These are phyloP conservation scores for Tephrocybe sp. DNA, from an alignment of 768 basidiomycete species.

Conservation along the genomic window DNA sequence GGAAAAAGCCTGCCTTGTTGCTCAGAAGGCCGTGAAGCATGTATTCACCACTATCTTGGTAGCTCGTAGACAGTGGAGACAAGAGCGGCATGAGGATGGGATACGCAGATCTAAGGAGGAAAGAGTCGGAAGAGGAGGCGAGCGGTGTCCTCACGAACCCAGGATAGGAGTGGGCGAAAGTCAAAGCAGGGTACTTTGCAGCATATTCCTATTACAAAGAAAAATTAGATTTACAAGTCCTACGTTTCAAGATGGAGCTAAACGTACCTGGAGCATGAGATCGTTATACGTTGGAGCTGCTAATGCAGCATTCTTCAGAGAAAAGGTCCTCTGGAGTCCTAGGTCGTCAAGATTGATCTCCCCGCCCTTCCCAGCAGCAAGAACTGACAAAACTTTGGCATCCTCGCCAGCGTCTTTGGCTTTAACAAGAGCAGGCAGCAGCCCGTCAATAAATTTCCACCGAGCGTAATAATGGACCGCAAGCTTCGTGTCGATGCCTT, in stretches of 20 bases:
- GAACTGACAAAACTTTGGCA: constrained; percentile 47
- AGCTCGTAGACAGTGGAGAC: constrained; percentile 8
- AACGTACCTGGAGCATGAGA: constrained; percentile 36
- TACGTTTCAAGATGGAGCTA: background rate
- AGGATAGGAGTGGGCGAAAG: constrained; percentile 38
- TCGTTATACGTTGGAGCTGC: constrained; percentile 38
- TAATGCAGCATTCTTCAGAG: constrained; percentile 24
- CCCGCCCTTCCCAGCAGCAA: constrained; percentile 33
- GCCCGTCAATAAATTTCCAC: constrained; percentile 44
- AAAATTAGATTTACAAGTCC: background rate
- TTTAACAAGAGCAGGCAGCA: constrained; percentile 40
- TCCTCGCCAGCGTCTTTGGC: constrained; percentile 48
- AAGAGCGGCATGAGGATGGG: constrained; percentile 18
- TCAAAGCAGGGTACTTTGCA: constrained; percentile 28
- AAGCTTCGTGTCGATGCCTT: constrained; percentile 32
- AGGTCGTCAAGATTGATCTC: constrained; percentile 43
- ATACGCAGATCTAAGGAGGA: constrained; percentile 18
- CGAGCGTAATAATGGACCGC: constrained; percentile 49
- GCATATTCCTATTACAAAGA: constrained; percentile 30
- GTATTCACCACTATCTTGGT: constrained; percentile 22
- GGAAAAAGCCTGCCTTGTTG: constrained; percentile 23
- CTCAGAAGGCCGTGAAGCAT: constrained; percentile 32
- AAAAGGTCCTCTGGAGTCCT: constrained; percentile 39
- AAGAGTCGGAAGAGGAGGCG: constrained; percentile 23
- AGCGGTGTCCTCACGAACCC: constrained; percentile 35